Evolutionary conservation across 345 rosid genomes (phyloP).

Genomic region (Eucalyptus curtisii): DNA sequence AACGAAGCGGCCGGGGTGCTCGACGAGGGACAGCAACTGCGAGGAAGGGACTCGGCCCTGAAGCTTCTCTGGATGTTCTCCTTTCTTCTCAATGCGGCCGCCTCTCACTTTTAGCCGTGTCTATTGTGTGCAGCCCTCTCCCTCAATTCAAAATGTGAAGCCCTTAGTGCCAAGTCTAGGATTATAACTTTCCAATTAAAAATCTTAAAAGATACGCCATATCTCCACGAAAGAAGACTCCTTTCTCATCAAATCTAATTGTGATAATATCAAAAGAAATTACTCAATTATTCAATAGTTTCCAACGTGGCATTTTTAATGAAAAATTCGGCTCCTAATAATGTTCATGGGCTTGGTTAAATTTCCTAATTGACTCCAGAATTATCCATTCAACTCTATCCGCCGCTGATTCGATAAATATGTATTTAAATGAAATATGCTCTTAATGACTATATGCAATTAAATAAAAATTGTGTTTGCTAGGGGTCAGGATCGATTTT

Average conservation of each 20-base stretch:
- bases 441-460: neutral
- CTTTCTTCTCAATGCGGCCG: neutral
- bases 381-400: neutral
- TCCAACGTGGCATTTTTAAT: neutral
- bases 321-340: neutral
- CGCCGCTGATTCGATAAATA: accelerated
- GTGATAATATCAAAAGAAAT: neutral
- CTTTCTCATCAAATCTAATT: neutral
- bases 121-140: neutral
- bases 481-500: neutral
- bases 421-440: neutral
- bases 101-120: neutral
- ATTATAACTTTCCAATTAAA: neutral
- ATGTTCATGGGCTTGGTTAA: neutral
- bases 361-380: neutral
- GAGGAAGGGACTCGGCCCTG: neutral
- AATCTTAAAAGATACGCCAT: neutral
- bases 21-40: neutral
- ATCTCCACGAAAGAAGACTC: neutral
- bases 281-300: neutral
- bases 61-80: neutral
- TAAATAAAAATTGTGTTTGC: neutral
- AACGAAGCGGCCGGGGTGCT: neutral
- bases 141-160: neutral
- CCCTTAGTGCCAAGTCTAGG: neutral